Base-by-base conservation (phyloP, 345 rosid species). In the Syzygium jambos region DNA sequence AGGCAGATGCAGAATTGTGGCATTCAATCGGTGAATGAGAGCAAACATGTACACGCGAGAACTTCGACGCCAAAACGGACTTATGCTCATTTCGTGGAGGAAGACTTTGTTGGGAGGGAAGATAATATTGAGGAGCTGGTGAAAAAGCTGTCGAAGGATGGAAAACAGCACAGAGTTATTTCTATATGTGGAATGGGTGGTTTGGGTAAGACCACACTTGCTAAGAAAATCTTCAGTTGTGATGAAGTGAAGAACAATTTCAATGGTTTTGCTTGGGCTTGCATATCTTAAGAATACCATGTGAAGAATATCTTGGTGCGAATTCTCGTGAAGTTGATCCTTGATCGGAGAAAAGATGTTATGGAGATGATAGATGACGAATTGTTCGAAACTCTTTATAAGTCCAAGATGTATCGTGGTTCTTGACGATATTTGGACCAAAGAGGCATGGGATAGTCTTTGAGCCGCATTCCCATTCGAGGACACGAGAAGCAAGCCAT, bases 101-200 rank as follows among this genome's bases (percentile, higher is more conserved):
- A 91, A 46, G 85, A 65, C 38, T 34, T 34, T 34, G 9, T 53
- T 6, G 56, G 56, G 56, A 53, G 56, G 56, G 56, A 53, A 53
- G 56, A 53, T 53, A 89, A 1, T 54, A 2, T 54, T 1, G 0
- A 6, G 9, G 23, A 52, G 6, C 29, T 94, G 87, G 91, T 92
- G n/a, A 53, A 86, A 2, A 25, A 86, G 68, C 84, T 92, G 53
- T 65, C 86, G 6, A 59, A 12, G 3, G 85, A 68, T 51, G 88
- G 85, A 68, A 85, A 89, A 19, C 4, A 55, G 34, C 61, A 27
- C 5, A 17, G 84, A 22, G 88, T 90, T 78, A 90, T 88, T 38
- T 90, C 89, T 3, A 84, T 94, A 6, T 90, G 91, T 30, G 95
- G 94, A 14, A 94, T 94, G 96, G 95, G 93, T 0, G 95, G 95